These are phyloP conservation scores for Penicillium riverlandense DNA, from an alignment of 495 filamentous ascomycete species.

Conservation along the genomic window DNA sequence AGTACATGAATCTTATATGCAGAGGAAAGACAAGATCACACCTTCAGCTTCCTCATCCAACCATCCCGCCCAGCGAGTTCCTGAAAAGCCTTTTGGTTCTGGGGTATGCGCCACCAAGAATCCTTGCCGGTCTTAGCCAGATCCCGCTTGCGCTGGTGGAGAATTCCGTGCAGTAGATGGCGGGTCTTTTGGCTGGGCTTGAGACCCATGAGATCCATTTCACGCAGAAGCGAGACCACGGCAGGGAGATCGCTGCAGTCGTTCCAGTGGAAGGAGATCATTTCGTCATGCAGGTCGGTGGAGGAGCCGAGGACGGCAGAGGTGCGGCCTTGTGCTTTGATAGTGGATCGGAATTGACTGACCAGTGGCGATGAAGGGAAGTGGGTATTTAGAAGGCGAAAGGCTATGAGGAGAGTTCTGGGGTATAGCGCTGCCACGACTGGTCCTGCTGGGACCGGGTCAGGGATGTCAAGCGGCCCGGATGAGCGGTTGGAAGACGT, in stretches of 20 bases:
- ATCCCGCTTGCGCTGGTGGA: constrained; percentile 17
- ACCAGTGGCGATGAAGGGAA: constrained; percentile 58
- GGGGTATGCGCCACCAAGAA: constrained; percentile 35
- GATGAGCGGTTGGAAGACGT: not conserved
- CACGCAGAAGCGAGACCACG: constrained; percentile 55
- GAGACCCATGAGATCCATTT: constrained; percentile 72
- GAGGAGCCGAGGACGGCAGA: constrained; percentile 69
- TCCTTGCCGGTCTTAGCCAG: not conserved
- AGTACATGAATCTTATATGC: no score
- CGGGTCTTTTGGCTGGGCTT: constrained; percentile 52
- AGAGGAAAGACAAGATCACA: not conserved
- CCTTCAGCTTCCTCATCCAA: constrained; percentile 19
- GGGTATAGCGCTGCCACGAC: constrained; percentile 65
- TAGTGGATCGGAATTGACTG: constrained; percentile 55
- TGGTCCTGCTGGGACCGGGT: constrained; percentile 34
- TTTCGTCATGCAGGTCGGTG: constrained; percentile 66
- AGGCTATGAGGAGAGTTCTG: constrained; percentile 51
- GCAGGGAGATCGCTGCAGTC: constrained; percentile 52
- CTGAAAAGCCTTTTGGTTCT: constrained; percentile 24
- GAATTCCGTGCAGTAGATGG: constrained; percentile 35
- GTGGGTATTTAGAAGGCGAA: constrained; percentile 52
- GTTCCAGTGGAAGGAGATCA: constrained; percentile 58
- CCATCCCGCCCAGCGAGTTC: constrained; percentile 23
- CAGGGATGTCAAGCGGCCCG: constrained; percentile 21
- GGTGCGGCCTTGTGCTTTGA: constrained; percentile 62